phyloP scores from a whole-genome alignment of 768 basidiomycete genomes.

The Macrolepiota fuliginosa region DNA sequence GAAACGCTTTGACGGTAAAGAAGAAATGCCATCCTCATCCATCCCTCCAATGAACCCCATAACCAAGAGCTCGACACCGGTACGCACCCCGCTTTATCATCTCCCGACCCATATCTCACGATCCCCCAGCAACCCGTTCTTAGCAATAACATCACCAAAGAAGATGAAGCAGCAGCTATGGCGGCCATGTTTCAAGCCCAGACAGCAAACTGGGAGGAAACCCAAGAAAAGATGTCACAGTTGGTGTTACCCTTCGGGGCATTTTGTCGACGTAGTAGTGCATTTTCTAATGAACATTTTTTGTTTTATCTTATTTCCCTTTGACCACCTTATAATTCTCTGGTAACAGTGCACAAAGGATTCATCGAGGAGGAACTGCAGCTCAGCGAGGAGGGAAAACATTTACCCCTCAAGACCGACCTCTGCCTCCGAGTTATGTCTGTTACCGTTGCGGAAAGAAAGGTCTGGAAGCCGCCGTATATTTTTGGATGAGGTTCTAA shows the following conservation, averaged over 20 bases:
- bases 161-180: constrained; percentile 93
- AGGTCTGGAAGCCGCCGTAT: constrained; percentile 50
- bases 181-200: constrained; percentile 98
- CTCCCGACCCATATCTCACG: constrained; percentile 5
- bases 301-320: constrained; percentile 36
- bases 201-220: constrained; percentile 95
- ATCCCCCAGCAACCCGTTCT: constrained; percentile 27
- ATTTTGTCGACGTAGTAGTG: constrained; percentile 66
- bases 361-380: constrained; percentile 74
- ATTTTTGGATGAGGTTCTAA: constrained; percentile 10
- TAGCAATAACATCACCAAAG: constrained; percentile 43
- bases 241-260: constrained; percentile 70
- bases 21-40: constrained; percentile 37
- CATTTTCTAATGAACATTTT: constrained; percentile 68
- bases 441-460: constrained; percentile 99
- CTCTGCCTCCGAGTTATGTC: constrained; percentile 92
- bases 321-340: constrained; percentile 14
- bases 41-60: constrained; percentile 24
- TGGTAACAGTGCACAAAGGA: constrained; percentile 59
- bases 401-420: constrained; percentile 58
- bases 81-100: constrained; percentile 17
- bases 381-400: constrained; percentile 61
- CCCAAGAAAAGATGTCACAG: constrained; percentile 99
- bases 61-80: constrained; percentile 31
- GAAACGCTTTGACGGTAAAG: constrained; percentile 87